phyloP scores from a whole-genome alignment of 345 rosid species.

The Rhodamnia rubescens region DNA sequence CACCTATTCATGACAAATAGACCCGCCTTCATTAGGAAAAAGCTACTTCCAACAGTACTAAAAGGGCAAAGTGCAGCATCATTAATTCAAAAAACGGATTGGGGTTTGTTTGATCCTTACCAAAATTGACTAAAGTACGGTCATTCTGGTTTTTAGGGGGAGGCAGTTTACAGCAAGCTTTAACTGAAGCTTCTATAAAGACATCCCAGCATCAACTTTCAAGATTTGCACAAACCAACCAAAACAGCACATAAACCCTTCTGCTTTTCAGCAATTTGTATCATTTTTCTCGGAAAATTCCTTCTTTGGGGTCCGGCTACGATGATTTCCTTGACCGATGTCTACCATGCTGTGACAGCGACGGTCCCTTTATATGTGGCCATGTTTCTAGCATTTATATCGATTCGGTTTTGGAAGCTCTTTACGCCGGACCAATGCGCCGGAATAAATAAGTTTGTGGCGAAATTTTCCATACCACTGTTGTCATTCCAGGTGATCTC shows the following conservation, averaged over 20 bases:
- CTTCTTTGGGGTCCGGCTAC: background rate
- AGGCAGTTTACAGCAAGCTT: background rate
- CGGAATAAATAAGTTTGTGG: conserved; percentile 86
- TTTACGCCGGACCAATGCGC: conserved; percentile 79
- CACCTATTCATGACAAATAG: background rate
- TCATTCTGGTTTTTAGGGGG: background rate
- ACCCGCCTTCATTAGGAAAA: background rate
- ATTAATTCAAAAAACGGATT: background rate
- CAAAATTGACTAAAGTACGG: background rate
- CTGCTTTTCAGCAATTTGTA: background rate
- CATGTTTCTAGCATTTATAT: conserved; percentile 61
- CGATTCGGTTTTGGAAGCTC: conserved; percentile 56
- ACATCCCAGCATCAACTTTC: background rate
- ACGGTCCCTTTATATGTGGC: conserved; percentile 71
- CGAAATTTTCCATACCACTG: conserved; percentile 74
- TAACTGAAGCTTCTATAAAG: conserved; percentile 1
- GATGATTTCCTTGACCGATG: conserved; percentile 56
- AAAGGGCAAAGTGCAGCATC: background rate
- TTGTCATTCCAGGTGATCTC: conserved; percentile 71
- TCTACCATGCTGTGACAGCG: conserved; percentile 69
- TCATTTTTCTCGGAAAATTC: background rate
- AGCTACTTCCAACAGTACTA: background rate
- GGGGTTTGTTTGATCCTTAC: background rate
- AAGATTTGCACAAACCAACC: background rate
- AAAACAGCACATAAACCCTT: background rate